Conservation (phyloP, 768 basidiomycete genomes). For the Candolleomyces aberdarensis region DNA sequence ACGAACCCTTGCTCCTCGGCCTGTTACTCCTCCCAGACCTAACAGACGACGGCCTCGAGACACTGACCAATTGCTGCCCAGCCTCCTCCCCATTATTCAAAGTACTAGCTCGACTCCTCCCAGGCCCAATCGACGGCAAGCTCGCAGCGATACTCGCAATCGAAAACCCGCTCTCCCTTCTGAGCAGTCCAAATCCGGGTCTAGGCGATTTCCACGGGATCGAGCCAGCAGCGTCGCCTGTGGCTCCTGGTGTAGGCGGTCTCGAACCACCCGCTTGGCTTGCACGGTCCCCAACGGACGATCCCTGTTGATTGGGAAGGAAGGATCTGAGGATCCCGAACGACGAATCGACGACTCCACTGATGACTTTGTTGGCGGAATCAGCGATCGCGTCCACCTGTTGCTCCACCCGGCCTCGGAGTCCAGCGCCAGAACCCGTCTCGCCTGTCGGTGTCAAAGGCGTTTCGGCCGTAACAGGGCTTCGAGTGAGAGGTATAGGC, state of each 20-base stretch:
- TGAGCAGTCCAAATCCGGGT: constrained; percentile 63
- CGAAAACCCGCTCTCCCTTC: constrained; percentile 78
- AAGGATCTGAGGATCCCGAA: constrained; percentile 84
- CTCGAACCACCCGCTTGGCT: constrained; percentile 6
- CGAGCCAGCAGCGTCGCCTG: constrained; percentile 17
- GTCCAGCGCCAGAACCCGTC: constrained; percentile 46
- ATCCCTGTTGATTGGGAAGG: constrained; percentile 41
- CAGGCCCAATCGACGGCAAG: constrained; percentile 43
- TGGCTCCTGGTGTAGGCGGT: constrained; percentile 10
- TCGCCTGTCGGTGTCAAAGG: constrained; percentile 34
- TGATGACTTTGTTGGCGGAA: constrained; percentile 82
- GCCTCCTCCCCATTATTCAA: constrained; percentile 29
- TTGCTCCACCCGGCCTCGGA: constrained; percentile 76
- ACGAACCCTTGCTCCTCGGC: constrained; percentile 13
- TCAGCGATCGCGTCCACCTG: constrained; percentile 77
- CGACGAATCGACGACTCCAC: constrained; percentile 86
- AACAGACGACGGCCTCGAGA: constrained; percentile 41
- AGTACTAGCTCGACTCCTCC: constrained; percentile 34
- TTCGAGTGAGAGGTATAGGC: constrained; percentile 72
- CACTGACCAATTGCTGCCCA: constrained; percentile 47
- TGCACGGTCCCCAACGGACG: neutral
- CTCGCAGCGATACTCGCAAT: constrained; percentile 71
- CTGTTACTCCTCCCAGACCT: constrained; percentile 34
- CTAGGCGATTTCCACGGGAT: constrained; percentile 30
- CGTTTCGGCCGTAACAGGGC: constrained; percentile 43